Conservation (phyloP, 371 early-diverging fungal species). For the Caulochytrium protostelioides region DNA sequence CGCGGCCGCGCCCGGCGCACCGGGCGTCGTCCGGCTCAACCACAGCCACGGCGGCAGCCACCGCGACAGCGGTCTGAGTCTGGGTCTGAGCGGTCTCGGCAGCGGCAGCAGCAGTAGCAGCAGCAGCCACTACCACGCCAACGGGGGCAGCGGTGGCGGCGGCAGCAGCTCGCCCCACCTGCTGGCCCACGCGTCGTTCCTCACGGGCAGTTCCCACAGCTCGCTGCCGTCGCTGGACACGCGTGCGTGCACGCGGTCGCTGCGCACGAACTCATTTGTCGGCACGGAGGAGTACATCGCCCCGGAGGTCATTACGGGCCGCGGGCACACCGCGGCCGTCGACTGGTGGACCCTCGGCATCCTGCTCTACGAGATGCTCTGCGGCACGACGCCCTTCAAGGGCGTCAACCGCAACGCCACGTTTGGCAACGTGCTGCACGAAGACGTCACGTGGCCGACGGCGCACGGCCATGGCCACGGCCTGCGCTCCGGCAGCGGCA, state of each 20-base stretch:
- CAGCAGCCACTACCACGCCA: no score
- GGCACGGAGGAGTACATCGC: conserved; percentile 95
- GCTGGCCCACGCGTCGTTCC: no score
- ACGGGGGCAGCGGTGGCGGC: no score
- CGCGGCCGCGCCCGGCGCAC: conserved; percentile 47
- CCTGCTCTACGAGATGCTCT: conserved; percentile 89
- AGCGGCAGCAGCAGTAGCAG: no score
- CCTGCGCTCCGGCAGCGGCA: neutral
- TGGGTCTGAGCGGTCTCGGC: no score
- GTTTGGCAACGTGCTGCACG: conserved; percentile 56
- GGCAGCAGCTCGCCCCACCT: no score
- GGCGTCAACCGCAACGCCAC: conserved; percentile 63
- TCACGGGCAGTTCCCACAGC: conserved; percentile 1
- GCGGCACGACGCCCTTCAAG: conserved; percentile 83
- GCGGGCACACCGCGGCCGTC: conserved; percentile 77
- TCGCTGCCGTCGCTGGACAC: conserved; percentile 55
- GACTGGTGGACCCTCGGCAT: conserved; percentile 99
- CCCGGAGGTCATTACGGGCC: conserved; percentile 67
- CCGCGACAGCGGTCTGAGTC: no score
- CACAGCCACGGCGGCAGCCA: no score
- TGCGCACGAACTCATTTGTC: conserved; percentile 87
- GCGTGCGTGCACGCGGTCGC: conserved; percentile 53
- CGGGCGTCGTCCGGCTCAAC: conserved; percentile 30
- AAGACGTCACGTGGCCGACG: conserved; percentile 48
- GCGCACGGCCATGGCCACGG: conserved; percentile 8